Evolutionary conservation across 768 basidiomycete species (phyloP).

Genomic region (Fomitopsis serialis): DNA sequence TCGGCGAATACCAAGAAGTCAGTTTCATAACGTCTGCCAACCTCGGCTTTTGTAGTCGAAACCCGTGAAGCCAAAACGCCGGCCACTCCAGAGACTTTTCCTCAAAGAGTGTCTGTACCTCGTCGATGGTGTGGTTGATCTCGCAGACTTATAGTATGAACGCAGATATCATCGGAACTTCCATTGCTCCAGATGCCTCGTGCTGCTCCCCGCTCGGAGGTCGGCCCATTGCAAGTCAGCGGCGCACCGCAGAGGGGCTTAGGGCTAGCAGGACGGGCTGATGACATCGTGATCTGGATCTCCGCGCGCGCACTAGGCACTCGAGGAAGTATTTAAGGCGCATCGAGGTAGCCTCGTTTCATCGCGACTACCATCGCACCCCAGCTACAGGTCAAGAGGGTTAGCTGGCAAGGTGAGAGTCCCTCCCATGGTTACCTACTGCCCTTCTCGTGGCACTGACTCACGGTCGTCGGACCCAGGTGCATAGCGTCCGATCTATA

Average conservation of each 20-base stretch:
- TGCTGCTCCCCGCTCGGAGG: not conserved
- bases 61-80: no score
- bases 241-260: not conserved
- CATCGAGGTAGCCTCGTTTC: conserved; percentile 1
- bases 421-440: not conserved
- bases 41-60: no score
- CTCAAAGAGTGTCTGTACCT: no score
- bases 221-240: not conserved
- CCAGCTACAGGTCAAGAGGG: conserved; percentile 9
- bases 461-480: not conserved
- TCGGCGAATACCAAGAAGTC: no score
- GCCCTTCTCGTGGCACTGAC: not conserved
- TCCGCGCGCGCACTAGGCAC: conserved; percentile 6
- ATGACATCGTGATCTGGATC: conserved; percentile 17
- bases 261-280: conserved; percentile 1
- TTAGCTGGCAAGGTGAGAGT: not conserved
- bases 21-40: no score
- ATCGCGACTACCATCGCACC: conserved; percentile 9
- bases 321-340: conserved; percentile 6
- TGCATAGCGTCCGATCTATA: conserved; percentile 13
- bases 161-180: not conserved
- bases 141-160: not conserved
- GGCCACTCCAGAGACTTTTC: no score
- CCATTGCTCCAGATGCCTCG: not conserved
- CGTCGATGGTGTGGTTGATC: no score